Evolutionary conservation across 2,329 filamentous ascomycete species (phyloP).

Genomic region (Boeremia lycopersici): DNA sequence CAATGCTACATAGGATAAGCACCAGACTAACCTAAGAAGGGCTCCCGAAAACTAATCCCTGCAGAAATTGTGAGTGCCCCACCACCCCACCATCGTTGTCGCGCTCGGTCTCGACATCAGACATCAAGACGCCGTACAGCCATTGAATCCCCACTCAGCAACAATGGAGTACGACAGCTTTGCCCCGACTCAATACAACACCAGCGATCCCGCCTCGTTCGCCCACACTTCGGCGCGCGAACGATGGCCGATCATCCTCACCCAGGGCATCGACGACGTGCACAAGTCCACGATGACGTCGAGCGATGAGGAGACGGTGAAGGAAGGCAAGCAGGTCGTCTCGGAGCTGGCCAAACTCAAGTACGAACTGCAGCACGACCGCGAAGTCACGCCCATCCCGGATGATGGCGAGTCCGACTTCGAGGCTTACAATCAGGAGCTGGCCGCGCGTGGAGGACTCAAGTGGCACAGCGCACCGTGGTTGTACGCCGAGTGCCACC

Average conservation of each 20-base stretch:
- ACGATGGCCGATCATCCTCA: slow-evolving; percentile 94
- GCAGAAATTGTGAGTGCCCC: slow-evolving; percentile 5
- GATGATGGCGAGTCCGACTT: slow-evolving; percentile 82
- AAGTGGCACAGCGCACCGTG: slow-evolving; percentile 86
- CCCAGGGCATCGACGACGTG: slow-evolving; percentile 91
- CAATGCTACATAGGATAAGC: slow-evolving; percentile 4
- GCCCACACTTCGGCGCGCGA: slow-evolving; percentile 83
- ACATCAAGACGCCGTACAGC: not conserved
- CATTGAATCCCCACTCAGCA: not conserved
- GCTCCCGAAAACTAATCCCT: not conserved
- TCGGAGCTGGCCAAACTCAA: slow-evolving; percentile 81
- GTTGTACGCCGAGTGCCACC: slow-evolving; percentile 93
- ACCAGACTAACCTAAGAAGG: slow-evolving; percentile 3
- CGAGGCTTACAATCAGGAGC: slow-evolving; percentile 81
- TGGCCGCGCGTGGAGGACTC: slow-evolving; percentile 73
- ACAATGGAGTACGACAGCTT: slow-evolving; percentile 34
- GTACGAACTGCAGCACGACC: slow-evolving; percentile 92
- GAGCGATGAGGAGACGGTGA: slow-evolving; percentile 67
- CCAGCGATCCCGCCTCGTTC: slow-evolving; percentile 83
- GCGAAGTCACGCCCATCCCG: slow-evolving; percentile 73
- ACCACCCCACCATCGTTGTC: slow-evolving; percentile 12
- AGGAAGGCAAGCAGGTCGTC: slow-evolving; percentile 86
- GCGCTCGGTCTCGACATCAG: not conserved
- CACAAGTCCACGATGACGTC: slow-evolving; percentile 71
- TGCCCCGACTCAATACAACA: slow-evolving; percentile 72